These are phyloP conservation scores for Lachnellula subtilissima DNA, from an alignment of 2,329 filamentous ascomycete genomes.

Conservation along the genomic window DNA sequence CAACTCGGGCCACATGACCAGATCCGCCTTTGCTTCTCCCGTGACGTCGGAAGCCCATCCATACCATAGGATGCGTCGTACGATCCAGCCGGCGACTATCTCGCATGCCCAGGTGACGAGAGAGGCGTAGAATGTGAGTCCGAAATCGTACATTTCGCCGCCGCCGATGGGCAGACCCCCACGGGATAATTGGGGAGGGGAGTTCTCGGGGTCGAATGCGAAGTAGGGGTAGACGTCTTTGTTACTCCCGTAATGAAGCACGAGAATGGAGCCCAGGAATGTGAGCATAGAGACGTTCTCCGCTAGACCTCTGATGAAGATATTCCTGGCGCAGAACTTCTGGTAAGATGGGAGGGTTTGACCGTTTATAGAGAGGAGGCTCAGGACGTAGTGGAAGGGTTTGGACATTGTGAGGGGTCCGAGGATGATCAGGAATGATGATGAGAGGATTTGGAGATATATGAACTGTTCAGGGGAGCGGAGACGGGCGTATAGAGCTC, in stretches of 20 bases:
- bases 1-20: constrained; percentile 63
- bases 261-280: constrained; percentile 60
- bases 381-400: constrained; percentile 51
- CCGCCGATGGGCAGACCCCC: constrained; percentile 18
- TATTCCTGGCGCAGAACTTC: constrained; percentile 60
- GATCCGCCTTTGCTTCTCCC: constrained; percentile 58
- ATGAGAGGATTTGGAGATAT: constrained; percentile 59
- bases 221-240: constrained; percentile 67
- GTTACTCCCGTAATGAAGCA: constrained; percentile 63
- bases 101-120: constrained; percentile 64
- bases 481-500: constrained; percentile 62
- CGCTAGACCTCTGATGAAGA: constrained; percentile 62
- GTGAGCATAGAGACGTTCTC: constrained; percentile 66
- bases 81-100: constrained; percentile 55
- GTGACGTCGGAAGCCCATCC: constrained; percentile 59
- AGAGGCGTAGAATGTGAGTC: constrained; percentile 59
- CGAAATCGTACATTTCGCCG: constrained; percentile 51
- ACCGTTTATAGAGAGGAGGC: constrained; percentile 49
- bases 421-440: constrained; percentile 56
- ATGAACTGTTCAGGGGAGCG: constrained; percentile 62
- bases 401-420: constrained; percentile 60
- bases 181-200: background rate
- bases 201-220: constrained; percentile 47
- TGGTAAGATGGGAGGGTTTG: constrained; percentile 60
- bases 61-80: constrained; percentile 52